These are phyloP conservation scores for Lactarius trivialis DNA, from an alignment of 768 basidiomycete genomes.

Conservation along the genomic window DNA sequence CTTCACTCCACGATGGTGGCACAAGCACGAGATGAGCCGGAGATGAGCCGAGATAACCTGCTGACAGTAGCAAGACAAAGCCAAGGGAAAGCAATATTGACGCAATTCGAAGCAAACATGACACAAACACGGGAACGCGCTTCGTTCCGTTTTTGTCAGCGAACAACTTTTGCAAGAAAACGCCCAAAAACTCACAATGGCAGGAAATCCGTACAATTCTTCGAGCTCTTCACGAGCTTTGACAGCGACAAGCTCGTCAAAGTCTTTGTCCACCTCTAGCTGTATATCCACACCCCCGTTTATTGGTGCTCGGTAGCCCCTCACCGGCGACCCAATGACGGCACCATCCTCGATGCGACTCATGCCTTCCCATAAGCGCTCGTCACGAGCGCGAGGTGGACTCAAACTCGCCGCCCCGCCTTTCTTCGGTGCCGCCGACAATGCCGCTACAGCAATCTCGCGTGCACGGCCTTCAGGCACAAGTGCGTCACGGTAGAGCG, in stretches of 20 bases:
- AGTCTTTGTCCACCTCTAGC: constrained; percentile 52
- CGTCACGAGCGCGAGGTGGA: constrained; percentile 7
- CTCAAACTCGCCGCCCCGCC: constrained; percentile 20
- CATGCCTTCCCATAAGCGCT: constrained; percentile 7
- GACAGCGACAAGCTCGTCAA: constrained; percentile 56
- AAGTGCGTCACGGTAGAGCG: constrained; percentile 63
- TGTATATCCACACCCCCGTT: constrained; percentile 27
- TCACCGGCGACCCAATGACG: not conserved
- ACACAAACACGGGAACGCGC: constrained; percentile 75
- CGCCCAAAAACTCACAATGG: constrained; percentile 52
- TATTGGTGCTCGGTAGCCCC: not conserved
- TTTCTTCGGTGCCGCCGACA: constrained; percentile 12
- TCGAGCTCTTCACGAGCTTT: constrained; percentile 72
- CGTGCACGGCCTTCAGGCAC: constrained; percentile 39
- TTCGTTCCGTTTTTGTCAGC: constrained; percentile 31
- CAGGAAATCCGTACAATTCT: constrained; percentile 71
- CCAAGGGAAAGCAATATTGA: constrained; percentile 66
- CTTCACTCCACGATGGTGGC: constrained; percentile 23
- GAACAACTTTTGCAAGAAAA: not conserved
- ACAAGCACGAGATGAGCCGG: constrained; percentile 24
- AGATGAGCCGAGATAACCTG: constrained; percentile 53
- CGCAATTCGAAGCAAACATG: constrained; percentile 70
- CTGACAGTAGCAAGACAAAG: constrained; percentile 52
- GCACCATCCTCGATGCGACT: constrained; percentile 14
- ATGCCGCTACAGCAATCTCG: constrained; percentile 34